Conservation (phyloP, 805 yeast genomes). For the Suhomyces prunicola region DNA sequence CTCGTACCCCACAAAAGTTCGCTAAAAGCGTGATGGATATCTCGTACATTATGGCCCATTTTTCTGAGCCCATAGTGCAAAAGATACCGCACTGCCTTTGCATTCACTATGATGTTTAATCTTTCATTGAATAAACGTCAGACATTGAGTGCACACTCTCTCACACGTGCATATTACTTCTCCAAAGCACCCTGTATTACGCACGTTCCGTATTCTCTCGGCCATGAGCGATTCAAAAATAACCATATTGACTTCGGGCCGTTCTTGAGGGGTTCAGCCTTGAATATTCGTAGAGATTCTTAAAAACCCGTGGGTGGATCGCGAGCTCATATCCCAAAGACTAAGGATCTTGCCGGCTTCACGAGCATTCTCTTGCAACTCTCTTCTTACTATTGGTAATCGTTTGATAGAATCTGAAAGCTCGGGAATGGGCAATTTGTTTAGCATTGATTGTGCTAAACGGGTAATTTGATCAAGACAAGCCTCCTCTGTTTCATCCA, state of each 20-base stretch:
- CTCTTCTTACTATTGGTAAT: too few species aligned
- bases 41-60: slow-evolving; percentile 3
- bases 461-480: too few species aligned
- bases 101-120: slow-evolving; percentile 9
- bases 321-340: background rate
- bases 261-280: background rate
- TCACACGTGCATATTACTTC: background rate
- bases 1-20: slow-evolving; percentile 10
- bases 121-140: slow-evolving; percentile 9
- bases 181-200: slow-evolving; percentile 6
- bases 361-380: too few species aligned
- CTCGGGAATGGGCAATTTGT: too few species aligned
- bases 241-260: background rate
- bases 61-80: slow-evolving; percentile 17
- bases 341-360: too few species aligned
- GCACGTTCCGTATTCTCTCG: slow-evolving; percentile 13
- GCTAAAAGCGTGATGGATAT: slow-evolving; percentile 12
- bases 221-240: slow-evolving; percentile 16
- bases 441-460: too few species aligned
- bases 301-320: background rate
- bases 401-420: too few species aligned
- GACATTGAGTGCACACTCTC: slow-evolving; percentile 11
- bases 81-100: slow-evolving; percentile 11
- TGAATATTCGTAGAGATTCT: background rate
- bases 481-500: too few species aligned